phyloP scores from a whole-genome alignment of 257 asterid species.

The Thymus mandschuricus region DNA sequence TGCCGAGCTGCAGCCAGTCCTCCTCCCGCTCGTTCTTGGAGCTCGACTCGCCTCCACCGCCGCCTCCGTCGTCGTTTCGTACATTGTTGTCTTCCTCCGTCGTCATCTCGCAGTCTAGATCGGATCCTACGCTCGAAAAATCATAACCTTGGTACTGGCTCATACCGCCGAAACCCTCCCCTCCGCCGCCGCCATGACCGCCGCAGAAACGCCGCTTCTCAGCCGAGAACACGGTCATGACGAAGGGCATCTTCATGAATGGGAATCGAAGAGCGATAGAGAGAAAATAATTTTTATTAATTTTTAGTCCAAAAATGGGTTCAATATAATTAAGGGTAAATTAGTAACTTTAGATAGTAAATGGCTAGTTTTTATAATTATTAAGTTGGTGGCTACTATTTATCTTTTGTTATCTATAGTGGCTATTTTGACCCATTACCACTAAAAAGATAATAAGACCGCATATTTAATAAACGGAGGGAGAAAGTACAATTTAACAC shows the following conservation, averaged over 20 bases:
- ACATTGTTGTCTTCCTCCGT: slow-evolving; percentile 49
- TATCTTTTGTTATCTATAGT: too few relatives aligned
- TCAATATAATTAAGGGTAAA: too few relatives aligned
- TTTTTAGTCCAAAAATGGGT: too few relatives aligned
- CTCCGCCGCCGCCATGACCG: slow-evolving; percentile 25
- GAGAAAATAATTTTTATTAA: too few relatives aligned
- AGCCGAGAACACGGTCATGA: slow-evolving; percentile 74
- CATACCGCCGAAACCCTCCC: slow-evolving; percentile 31
- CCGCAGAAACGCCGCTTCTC: slow-evolving; percentile 40
- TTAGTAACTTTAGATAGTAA: too few relatives aligned
- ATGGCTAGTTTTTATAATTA: too few relatives aligned
- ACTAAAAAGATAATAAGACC: too few relatives aligned
- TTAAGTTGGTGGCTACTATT: too few relatives aligned
- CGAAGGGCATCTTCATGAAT: slow-evolving; percentile 45
- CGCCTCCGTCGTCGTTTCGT: slow-evolving; percentile 22
- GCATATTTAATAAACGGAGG: too few relatives aligned
- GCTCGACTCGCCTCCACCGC: slow-evolving; percentile 30
- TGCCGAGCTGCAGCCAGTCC: slow-evolving; percentile 78
- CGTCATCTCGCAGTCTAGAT: slow-evolving; percentile 42
- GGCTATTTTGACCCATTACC: too few relatives aligned
- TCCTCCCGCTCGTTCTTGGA: slow-evolving; percentile 38
- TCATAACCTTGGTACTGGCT: slow-evolving; percentile 32
- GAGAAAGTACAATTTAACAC: too few relatives aligned
- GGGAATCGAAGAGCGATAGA: too few relatives aligned
- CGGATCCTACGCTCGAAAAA: slow-evolving; percentile 24